phyloP scores from a whole-genome alignment of 2,329 filamentous ascomycete genomes.

The Lachnellula willkommii region DNA sequence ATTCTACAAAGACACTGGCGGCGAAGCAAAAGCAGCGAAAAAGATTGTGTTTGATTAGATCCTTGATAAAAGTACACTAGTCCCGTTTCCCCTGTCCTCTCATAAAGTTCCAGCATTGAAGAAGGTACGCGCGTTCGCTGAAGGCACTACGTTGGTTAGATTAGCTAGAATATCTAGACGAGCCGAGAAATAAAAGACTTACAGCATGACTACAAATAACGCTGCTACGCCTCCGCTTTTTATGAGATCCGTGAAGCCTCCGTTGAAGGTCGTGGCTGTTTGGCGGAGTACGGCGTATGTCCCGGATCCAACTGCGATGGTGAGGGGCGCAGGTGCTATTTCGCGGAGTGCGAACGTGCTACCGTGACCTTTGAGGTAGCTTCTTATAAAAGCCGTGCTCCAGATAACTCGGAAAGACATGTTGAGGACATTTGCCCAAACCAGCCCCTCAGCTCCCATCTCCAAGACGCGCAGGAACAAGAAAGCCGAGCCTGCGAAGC shows the following conservation, averaged over 20 bases:
- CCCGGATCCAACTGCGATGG: slow-evolving; percentile 40
- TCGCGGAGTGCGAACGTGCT: slow-evolving; percentile 37
- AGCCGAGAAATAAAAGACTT: slow-evolving; percentile 37
- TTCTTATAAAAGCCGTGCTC: slow-evolving; percentile 67
- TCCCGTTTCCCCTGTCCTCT: slow-evolving; percentile 26
- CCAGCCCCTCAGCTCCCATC: slow-evolving; percentile 73
- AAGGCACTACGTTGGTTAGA: slow-evolving; percentile 39
- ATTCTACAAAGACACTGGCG: slow-evolving; percentile 77
- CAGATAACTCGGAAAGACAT: slow-evolving; percentile 81
- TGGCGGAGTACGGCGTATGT: slow-evolving; percentile 39
- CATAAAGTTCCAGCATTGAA: slow-evolving; percentile 45
- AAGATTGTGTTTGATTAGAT: slow-evolving; percentile 82
- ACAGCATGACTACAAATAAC: slow-evolving; percentile 54
- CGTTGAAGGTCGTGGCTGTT: slow-evolving; percentile 22
- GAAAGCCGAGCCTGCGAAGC: slow-evolving; percentile 71
- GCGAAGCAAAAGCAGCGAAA: slow-evolving; percentile 75
- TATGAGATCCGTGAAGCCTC: slow-evolving; percentile 32
- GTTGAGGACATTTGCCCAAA: slow-evolving; percentile 83
- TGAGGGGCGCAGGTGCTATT: slow-evolving; percentile 41
- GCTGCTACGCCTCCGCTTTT: slow-evolving; percentile 46
- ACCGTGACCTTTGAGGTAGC: slow-evolving; percentile 52
- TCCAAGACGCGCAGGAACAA: slow-evolving; percentile 64
- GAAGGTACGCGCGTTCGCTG: slow-evolving; percentile 50
- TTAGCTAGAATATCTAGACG: slow-evolving; percentile 16
- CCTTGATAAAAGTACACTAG: not conserved